These are phyloP conservation scores for Scutellaria barbata DNA, from an alignment of 257 asterid genomes.

Conservation along the genomic window DNA sequence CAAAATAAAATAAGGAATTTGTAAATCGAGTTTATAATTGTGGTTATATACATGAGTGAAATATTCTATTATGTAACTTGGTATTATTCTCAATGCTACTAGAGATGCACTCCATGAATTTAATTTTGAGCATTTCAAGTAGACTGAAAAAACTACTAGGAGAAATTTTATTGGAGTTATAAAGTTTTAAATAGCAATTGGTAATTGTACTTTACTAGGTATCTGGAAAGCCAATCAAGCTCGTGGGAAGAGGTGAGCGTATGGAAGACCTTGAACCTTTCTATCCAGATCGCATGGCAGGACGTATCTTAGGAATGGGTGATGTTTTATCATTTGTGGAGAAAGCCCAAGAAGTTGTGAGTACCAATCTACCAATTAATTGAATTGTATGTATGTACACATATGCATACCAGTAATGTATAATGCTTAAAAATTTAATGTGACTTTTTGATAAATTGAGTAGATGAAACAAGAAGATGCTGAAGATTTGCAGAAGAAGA, in stretches of 20 bases:
- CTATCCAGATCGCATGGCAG: slow-evolving; percentile 99
- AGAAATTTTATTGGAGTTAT: slow-evolving; percentile 21
- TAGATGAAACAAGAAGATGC: slow-evolving; percentile 99
- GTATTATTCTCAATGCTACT: neutral
- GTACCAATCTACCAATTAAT: slow-evolving; percentile 43
- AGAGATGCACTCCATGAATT: slow-evolving; percentile 20
- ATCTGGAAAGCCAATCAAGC: slow-evolving; percentile 98
- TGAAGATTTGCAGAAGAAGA: slow-evolving; percentile 94
- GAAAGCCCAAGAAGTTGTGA: slow-evolving; percentile 98
- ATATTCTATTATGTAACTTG: neutral
- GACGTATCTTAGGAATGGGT: slow-evolving; percentile 98
- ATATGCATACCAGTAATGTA: neutral
- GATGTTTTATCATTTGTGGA: slow-evolving; percentile 98
- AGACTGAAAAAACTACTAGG: slow-evolving; percentile 6
- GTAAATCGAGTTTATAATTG: neutral
- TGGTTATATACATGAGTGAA: slow-evolving; percentile 1
- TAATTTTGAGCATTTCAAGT: slow-evolving; percentile 3
- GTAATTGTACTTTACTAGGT: slow-evolving; percentile 54
- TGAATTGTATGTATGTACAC: neutral
- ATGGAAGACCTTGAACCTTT: slow-evolving; percentile 99
- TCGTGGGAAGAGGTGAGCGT: slow-evolving; percentile 98
- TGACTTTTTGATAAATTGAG: slow-evolving; percentile 28
- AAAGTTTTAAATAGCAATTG: slow-evolving; percentile 5
- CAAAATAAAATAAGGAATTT: neutral
- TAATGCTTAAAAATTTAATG: slow-evolving; percentile 21